Conservation (phyloP, 768 basidiomycete species). For the Neoboletus subvelutipes region DNA sequence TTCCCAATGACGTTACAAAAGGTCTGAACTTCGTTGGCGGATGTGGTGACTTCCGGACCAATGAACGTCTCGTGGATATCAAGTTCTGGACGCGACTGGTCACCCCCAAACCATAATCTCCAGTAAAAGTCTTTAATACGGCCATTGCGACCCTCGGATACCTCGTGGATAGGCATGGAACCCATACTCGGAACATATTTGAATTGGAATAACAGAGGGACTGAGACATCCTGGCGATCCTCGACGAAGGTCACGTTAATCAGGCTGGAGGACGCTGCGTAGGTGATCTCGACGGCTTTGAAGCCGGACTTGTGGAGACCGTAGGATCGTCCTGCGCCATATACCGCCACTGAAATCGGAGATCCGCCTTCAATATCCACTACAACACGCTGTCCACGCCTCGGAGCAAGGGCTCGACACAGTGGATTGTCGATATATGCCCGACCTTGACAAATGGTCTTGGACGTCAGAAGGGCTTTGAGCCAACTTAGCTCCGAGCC, state of each 20-base stretch:
- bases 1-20: conserved; percentile 96
- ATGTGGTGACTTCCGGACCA: conserved; percentile 83
- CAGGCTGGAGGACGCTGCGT: conserved; percentile 44
- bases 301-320: conserved; percentile 71
- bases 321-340: conserved; percentile 77
- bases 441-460: conserved; percentile 83
- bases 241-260: conserved; percentile 81
- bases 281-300: conserved; percentile 80
- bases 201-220: conserved; percentile 83
- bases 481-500: conserved; percentile 86
- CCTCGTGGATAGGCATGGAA: conserved; percentile 90
- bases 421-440: conserved; percentile 89
- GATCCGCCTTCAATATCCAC: conserved; percentile 47
- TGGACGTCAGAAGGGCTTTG: conserved; percentile 76
- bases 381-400: conserved; percentile 74
- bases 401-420: conserved; percentile 81
- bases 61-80: conserved; percentile 79
- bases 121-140: conserved; percentile 98
- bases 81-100: conserved; percentile 73
- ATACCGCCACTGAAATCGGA: conserved; percentile 62
- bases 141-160: conserved; percentile 76
- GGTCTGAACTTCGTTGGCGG: conserved; percentile 71
- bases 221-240: conserved; percentile 70
- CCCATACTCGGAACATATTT: conserved; percentile 85
- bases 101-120: conserved; percentile 95